Base-by-base conservation (phyloP, 2,329 filamentous ascomycete genomes). In the Cladosporium cucumerinum region DNA sequence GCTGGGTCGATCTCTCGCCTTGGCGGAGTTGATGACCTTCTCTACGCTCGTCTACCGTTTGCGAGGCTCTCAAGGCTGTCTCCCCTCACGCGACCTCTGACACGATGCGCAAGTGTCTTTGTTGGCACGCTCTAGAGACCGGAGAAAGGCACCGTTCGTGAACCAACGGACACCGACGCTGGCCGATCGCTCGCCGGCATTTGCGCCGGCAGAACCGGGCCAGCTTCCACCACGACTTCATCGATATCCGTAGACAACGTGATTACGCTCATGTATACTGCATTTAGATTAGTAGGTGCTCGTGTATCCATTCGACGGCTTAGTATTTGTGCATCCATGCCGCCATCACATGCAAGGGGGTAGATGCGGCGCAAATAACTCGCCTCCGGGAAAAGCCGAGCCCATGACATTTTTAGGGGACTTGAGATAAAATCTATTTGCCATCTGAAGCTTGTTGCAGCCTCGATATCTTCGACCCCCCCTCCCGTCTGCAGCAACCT, bases 21-120 rank as follows among this genome's bases (percentile, higher is more conserved):
- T 55, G 59, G 48, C 49, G 48, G 59, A 23, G 49, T 46, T 43
- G 59, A 55, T 55, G 59, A 62, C 49, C 59, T 62, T 62, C 54
- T 34, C 46, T 62, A 54, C 48, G 49, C 59, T 62, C 34, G 59
- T 55, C 48, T 62, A 30, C 28, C n/a, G 59, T 51, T 25, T 2
- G 36, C 16, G 36, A 43, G 36, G 18, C 18, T n/a, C 32, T 34
- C 32, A 34, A 34, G 32, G 36, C 16, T 16, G 25, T 55, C 36
- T 26, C 48, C 59, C 23, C 59, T 62, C 49, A 62, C 49, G 59
- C 59, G 59, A 61, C 32, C 30, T 36, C 28, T 30, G 21, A 25
- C 28, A 54, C n/a, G 26, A n/a, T 34, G 28, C n/a, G 49, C 25
- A 28, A 54, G 49, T 55, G 51, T 34, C 28, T 18, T 26, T 26